Evolutionary conservation across 2,329 filamentous ascomycete genomes (phyloP).

Genomic region (Decorospora gaudefroyi): DNA sequence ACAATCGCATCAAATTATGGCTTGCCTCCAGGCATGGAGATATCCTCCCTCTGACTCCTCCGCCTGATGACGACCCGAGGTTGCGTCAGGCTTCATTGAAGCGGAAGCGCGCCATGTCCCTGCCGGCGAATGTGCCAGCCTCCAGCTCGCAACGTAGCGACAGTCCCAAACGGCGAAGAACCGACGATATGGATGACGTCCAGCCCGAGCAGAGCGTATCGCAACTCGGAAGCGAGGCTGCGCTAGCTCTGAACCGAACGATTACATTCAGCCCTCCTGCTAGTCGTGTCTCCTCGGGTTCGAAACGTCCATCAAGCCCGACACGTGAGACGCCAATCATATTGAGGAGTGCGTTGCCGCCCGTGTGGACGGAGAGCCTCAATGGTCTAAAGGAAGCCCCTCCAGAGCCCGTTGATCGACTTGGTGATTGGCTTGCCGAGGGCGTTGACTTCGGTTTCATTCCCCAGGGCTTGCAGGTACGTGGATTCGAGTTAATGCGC

Average conservation of each 20-base stretch:
- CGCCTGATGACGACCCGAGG: slow-evolving; percentile 11
- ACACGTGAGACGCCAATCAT: slow-evolving; percentile 20
- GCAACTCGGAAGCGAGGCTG: slow-evolving; percentile 17
- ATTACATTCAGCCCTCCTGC: slow-evolving; percentile 18
- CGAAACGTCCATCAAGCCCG: slow-evolving; percentile 19
- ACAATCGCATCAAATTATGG: slow-evolving; percentile 10
- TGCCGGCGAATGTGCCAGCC: slow-evolving; percentile 9
- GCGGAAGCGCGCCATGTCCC: slow-evolving; percentile 22
- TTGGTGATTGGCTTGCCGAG: slow-evolving; percentile 18
- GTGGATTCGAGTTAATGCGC: slow-evolving; percentile 6
- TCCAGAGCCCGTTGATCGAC: slow-evolving; percentile 14
- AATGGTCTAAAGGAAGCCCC: slow-evolving; percentile 20
- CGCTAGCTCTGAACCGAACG: slow-evolving; percentile 15
- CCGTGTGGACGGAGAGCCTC: slow-evolving; percentile 18
- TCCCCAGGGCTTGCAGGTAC: slow-evolving; percentile 20
- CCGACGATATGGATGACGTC: slow-evolving; percentile 16
- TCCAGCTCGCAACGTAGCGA: slow-evolving; percentile 15
- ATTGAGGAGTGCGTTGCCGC: slow-evolving; percentile 19
- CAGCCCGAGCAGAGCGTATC: slow-evolving; percentile 20
- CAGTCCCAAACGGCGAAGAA: slow-evolving; percentile 20
- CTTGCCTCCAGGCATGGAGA: slow-evolving; percentile 1
- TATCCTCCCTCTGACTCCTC: slow-evolving; percentile 13
- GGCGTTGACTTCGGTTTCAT: slow-evolving; percentile 23
- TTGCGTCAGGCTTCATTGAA: slow-evolving; percentile 13
- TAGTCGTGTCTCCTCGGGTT: slow-evolving; percentile 19